phyloP scores from a whole-genome alignment of 805 yeast species.

The Hanseniaspora meyeri region DNA sequence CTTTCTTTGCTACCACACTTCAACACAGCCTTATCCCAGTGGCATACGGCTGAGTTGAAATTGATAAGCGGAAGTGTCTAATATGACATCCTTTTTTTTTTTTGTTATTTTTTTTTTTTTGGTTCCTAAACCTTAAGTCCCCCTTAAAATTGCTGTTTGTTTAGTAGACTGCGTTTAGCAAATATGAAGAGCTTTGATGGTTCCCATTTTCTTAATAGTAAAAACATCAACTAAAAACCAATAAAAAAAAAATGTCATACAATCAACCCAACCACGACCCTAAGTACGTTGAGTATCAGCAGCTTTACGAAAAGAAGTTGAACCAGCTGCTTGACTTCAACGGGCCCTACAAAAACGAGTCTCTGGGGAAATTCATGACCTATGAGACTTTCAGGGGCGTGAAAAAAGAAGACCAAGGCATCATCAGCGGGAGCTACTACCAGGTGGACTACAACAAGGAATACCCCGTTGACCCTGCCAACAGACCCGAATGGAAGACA shows the following conservation, averaged over 20 bases:
- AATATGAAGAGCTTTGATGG: no score
- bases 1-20: no score
- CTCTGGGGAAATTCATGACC: conserved; percentile 73
- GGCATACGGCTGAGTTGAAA: background rate
- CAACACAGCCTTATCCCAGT: background rate
- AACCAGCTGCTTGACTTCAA: conserved; percentile 58
- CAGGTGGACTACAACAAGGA: conserved; percentile 50
- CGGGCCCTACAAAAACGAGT: conserved; percentile 63
- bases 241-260: conserved; percentile 20
- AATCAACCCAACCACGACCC: conserved; percentile 41
- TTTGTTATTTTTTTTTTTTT: background rate
- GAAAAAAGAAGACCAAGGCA: conserved; percentile 27
- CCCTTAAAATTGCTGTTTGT: background rate
- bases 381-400: conserved; percentile 16
- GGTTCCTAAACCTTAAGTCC: background rate
- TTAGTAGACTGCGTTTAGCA: no score
- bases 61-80: background rate
- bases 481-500: conserved; percentile 27
- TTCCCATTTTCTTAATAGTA: background rate
- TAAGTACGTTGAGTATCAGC: conserved; percentile 62
- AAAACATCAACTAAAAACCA: background rate
- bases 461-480: conserved; percentile 27
- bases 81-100: no score
- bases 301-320: conserved; percentile 57
- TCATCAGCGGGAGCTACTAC: conserved; percentile 51